phyloP scores from a whole-genome alignment of 225 moss, liverwort and hornwort genomes.

The Pseudisothecium myosuroides region DNA sequence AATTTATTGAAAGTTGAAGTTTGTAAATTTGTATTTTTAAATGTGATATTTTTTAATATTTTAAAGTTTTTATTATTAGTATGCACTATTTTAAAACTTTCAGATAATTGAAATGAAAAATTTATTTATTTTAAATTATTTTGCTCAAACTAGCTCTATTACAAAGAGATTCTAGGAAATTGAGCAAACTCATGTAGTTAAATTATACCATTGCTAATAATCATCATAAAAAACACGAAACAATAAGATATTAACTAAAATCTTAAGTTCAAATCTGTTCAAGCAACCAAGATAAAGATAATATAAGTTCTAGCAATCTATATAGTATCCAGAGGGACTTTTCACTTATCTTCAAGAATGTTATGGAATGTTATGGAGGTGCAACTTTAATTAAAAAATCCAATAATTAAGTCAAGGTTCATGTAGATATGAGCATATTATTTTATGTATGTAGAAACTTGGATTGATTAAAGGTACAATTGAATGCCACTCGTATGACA shows the following conservation, averaged over 20 bases:
- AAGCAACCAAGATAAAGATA: background rate
- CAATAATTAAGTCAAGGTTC: background rate
- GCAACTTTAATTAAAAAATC: no score
- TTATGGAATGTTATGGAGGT: background rate
- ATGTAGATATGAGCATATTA: background rate
- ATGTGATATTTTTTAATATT: background rate
- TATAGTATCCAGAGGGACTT: background rate
- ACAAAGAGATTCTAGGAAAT: accelerated
- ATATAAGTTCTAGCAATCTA: background rate
- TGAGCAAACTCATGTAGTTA: background rate
- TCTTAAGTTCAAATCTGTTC: background rate
- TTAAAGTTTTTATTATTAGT: accelerated
- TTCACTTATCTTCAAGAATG: background rate
- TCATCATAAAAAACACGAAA: background rate
- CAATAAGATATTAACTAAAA: background rate
- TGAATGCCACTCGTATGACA: accelerated
- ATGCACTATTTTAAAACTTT: no score
- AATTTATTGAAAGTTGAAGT: background rate
- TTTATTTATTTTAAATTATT: background rate
- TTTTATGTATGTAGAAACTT: background rate
- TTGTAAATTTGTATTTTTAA: background rate
- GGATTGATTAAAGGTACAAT: background rate
- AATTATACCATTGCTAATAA: background rate
- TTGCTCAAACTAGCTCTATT: background rate
- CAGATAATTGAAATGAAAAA: no score